Conservation (phyloP, 257 asterid genomes). For the Prunella vulgaris region DNA sequence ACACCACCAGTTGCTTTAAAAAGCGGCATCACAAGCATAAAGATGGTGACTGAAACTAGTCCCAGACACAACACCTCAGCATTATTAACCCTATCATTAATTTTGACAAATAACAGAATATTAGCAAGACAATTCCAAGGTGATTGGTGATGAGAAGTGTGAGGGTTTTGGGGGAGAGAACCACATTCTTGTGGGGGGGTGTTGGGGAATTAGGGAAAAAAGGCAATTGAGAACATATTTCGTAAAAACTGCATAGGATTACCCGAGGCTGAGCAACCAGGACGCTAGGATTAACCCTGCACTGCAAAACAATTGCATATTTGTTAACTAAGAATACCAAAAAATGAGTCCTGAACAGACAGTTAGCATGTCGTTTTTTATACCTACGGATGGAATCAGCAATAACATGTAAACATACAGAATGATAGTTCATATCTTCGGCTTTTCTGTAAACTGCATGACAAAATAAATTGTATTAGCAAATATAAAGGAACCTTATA, state of each 20-base stretch:
- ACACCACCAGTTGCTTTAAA: conserved; percentile 78
- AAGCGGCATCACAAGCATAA: conserved; percentile 92
- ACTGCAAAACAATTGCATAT: conserved; percentile 48
- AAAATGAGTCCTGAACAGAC: not conserved
- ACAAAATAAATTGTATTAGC: not conserved
- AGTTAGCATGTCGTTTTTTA: conserved; percentile 15
- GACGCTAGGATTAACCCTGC: conserved; percentile 96
- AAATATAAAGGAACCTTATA: not conserved
- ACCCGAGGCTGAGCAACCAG: conserved; percentile 96
- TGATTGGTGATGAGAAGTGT: too few relatives aligned
- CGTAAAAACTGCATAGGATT: conserved; percentile 18
- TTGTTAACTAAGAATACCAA: conserved; percentile 23
- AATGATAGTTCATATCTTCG: conserved; percentile 95
- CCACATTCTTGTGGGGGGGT: too few relatives aligned
- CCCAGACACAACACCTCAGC: conserved; percentile 97
- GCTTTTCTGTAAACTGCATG: conserved; percentile 82
- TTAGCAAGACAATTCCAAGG: conserved; percentile 3
- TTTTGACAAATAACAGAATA: not conserved
- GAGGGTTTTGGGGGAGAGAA: too few relatives aligned
- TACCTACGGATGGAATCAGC: conserved; percentile 98
- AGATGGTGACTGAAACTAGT: conserved; percentile 76
- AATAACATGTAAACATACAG: conserved; percentile 88
- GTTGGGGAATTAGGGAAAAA: not conserved
- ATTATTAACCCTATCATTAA: conserved; percentile 60
- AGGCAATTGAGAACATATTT: not conserved